Percentiles rank a stretch among this genome's conserved stretches.
Evolutionary conservation across 768 basidiomycete species (phyloP).

Genomic region (Russula sp.): DNA sequence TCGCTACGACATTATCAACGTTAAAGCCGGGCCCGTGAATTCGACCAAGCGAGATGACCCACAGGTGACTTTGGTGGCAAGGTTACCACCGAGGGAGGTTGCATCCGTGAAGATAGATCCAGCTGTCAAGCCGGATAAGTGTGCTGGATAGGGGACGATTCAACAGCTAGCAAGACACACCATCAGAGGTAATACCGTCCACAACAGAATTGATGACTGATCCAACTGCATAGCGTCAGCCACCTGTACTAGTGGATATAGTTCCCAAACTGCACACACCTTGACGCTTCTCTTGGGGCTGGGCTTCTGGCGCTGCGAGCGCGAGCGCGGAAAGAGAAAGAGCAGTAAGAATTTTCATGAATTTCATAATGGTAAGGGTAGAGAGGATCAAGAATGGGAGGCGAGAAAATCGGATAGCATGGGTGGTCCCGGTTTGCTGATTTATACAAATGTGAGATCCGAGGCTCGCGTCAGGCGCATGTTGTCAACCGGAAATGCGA

Average conservation of each 20-base stretch:
- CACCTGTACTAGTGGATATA: neutral
- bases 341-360: neutral
- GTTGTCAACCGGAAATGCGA: no score
- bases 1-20: neutral
- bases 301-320: neutral
- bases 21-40: no score
- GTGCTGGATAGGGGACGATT: neutral
- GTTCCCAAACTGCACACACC: neutral
- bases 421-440: neutral
- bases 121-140: conserved; percentile 2
- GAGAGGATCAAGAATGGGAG: neutral
- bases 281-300: conserved; percentile 1
- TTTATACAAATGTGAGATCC: conserved; percentile 1
- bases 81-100: neutral
- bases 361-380: conserved; percentile 2
- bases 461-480: neutral
- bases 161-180: neutral
- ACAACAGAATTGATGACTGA: conserved; percentile 8
- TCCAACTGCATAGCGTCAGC: neutral
- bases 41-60: neutral
- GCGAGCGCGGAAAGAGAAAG: conserved; percentile 1
- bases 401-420: neutral
- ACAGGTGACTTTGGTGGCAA: conserved; percentile 21
- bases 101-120: conserved; percentile 8
- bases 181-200: conserved; percentile 2